phyloP scores from a whole-genome alignment of 257 asterid species.

The Vinca minor region DNA sequence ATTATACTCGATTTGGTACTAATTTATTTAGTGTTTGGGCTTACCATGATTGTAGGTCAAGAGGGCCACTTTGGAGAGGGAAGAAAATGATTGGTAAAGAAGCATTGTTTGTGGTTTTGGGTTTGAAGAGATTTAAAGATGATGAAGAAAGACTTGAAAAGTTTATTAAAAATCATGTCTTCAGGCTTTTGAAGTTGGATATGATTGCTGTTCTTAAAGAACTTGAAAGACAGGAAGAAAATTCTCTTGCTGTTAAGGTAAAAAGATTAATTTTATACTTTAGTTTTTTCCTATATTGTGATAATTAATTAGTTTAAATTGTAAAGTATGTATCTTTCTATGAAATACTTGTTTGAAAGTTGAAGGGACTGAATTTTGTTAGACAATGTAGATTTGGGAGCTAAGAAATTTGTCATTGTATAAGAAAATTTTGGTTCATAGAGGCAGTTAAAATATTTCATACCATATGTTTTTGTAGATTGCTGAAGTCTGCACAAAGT shows the following conservation, averaged over 20 bases:
- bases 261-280: not conserved
- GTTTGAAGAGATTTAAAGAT: constrained; percentile 66
- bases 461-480: not conserved
- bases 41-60: constrained; percentile 85
- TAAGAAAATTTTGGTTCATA: not conserved
- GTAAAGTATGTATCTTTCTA: not conserved
- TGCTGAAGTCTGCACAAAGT: too few species aligned
- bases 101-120: constrained; percentile 60
- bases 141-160: constrained; percentile 55
- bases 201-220: constrained; percentile 76
- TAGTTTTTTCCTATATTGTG: not conserved
- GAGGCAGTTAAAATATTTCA: not conserved
- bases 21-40: constrained; percentile 12
- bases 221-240: constrained; percentile 92
- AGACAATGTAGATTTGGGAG: not conserved
- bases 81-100: constrained; percentile 86
- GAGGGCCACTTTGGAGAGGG: constrained; percentile 94
- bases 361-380: not conserved
- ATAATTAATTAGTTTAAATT: too few species aligned
- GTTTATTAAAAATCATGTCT: constrained; percentile 63
- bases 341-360: not conserved
- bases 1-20: too few species aligned
- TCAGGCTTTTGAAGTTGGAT: constrained; percentile 84
- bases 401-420: not conserved
- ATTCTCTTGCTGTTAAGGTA: constrained; percentile 79